phyloP scores from a whole-genome alignment of 352 stramenopile genomes.

The Phytophthora pini region DNA sequence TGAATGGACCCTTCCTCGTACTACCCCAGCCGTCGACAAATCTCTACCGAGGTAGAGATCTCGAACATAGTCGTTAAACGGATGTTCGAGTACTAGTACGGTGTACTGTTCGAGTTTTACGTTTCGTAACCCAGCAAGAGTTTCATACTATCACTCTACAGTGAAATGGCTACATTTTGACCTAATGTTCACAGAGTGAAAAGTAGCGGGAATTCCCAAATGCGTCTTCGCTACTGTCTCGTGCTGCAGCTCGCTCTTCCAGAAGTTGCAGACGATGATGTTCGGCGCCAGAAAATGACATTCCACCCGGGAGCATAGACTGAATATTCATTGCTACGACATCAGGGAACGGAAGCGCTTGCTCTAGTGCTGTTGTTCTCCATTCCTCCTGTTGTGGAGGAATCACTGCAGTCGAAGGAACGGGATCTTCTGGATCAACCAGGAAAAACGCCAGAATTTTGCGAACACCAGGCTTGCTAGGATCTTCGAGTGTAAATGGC shows the following conservation, averaged over 20 bases:
- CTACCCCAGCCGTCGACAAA: no score
- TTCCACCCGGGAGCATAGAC: conserved; percentile 26
- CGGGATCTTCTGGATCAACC: conserved; percentile 37
- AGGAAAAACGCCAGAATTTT: conserved; percentile 67
- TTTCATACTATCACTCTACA: no score
- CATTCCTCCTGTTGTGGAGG: conserved; percentile 51
- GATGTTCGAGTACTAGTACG: no score
- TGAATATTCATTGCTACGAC: conserved; percentile 17
- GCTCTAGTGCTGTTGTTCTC: conserved; percentile 18
- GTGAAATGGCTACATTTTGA: not conserved
- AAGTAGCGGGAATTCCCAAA: conserved; percentile 22
- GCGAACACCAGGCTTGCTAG: conserved; percentile 33
- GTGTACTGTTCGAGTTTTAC: no score
- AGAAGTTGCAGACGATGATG: conserved; percentile 36
- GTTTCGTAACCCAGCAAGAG: no score
- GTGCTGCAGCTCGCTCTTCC: conserved; percentile 25
- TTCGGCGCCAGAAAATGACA: conserved; percentile 34
- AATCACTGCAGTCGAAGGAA: conserved; percentile 47
- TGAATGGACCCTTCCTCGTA: no score
- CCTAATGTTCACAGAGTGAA: conserved; percentile 30
- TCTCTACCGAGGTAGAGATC: no score
- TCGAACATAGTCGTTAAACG: no score
- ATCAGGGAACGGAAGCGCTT: conserved; percentile 9
- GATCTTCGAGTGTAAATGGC: conserved; percentile 51
- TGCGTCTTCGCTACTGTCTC: not conserved